A percentile compares a stretch with the other conserved stretches of the same genome.
These are phyloP conservation scores for Dactylonectria macrodidyma DNA, from an alignment of 2,329 filamentous ascomycete genomes.

Conservation along the genomic window DNA sequence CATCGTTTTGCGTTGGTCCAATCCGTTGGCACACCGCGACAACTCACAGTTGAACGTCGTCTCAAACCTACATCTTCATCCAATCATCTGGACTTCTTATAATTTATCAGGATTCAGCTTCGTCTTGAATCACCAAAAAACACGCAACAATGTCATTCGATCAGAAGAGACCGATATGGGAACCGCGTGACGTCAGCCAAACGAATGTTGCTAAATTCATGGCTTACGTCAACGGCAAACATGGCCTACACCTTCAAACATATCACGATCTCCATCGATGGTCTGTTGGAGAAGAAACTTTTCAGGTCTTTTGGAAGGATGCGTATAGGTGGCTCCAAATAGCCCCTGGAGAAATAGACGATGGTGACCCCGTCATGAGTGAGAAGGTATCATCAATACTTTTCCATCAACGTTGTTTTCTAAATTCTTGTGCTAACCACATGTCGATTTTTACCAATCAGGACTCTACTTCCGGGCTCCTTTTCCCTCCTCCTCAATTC, in stretches of 20 bases:
- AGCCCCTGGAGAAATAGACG: neutral
- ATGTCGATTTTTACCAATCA: neutral
- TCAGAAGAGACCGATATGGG: constrained; percentile 6
- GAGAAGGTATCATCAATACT: neutral
- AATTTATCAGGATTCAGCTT: neutral
- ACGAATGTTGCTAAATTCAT: constrained; percentile 24
- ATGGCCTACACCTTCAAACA: neutral
- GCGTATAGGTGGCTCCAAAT: constrained; percentile 25
- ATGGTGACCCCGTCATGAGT: neutral
- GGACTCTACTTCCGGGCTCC: neutral
- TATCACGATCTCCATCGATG: constrained; percentile 28
- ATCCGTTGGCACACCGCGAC: no score
- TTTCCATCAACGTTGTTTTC: no score
- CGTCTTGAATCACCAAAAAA: neutral
- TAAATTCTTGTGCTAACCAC: neutral
- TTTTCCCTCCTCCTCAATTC: constrained; percentile 24
- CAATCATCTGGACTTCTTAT: no score
- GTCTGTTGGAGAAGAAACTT: constrained; percentile 18
- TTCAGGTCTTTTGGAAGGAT: constrained; percentile 27
- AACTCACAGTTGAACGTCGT: no score
- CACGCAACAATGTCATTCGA: constrained; percentile 1
- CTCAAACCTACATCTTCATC: no score
- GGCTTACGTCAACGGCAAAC: constrained; percentile 11
- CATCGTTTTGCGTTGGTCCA: no score
- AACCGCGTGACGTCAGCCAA: neutral